Evolutionary conservation across 331 rosid species (phyloP), one percentile per base, ranked within the genome.

Genomic region (Saraca asoca): DNA sequence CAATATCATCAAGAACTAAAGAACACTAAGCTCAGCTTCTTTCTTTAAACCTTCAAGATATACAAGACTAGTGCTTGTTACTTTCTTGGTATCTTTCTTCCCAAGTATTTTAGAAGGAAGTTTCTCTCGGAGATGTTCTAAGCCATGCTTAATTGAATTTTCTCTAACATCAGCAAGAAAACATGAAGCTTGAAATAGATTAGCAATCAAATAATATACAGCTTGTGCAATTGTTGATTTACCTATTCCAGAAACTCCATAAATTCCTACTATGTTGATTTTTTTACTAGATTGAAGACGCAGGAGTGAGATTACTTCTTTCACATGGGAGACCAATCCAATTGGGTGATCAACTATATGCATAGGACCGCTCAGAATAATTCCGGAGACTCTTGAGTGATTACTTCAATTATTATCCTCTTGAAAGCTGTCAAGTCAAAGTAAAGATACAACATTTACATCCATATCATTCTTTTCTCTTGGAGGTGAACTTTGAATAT

Each of bases 211-310:
- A 19, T 62, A 24, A 45, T 24, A 62, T 5, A 43, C 2, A 12
- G 13, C 54, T 44, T 45, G 12, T 5, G 68, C 68, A 44, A 62
- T 13, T 20, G 55, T 62, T 12, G 68, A 17, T 33, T 60, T 60
- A 12, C 66, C 66, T 6, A 60, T 42, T 8, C 52, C 51, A 6
- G 2, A 6, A 18, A 7, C 6, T 13, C 68, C 68, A 13, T 29
- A 31, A 11, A 62, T 44, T 29, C 55, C 43, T 31, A 43, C 15
- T 13, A 44, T 43, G 54, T 42, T 1, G 44, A 62, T 20, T 2
- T 2, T 7, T 20, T 45, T 51, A 13, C 24, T n/a, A 14, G 5
- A 24, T 12, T 14, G 10, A 0, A n/a, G 12, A 62, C 14, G 13
- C 13, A 45, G n/a, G 13, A 5, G 5, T 10, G 14, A 11, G 4